Base-by-base conservation (phyloP, 495 filamentous ascomycete genomes). In the Aspergillus leporis region DNA sequence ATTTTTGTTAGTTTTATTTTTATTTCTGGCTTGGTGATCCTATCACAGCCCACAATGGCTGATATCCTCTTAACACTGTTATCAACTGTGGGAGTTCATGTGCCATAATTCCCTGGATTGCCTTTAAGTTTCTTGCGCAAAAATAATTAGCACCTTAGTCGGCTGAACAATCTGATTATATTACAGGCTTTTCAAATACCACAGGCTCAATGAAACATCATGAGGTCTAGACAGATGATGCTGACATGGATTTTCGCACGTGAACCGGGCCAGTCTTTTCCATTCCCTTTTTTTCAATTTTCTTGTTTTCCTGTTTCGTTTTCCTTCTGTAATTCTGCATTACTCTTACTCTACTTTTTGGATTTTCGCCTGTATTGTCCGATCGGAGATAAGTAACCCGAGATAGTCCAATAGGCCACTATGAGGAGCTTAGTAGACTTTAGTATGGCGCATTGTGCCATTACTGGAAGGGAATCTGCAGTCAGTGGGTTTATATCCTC, bases 161-260 rank as follows among this genome's bases (percentile, higher is more conserved):
- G 12, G 19, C 19, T 9, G 43, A 14, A 47, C 7, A 22, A 47
- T 47, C 23, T 55, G 30, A 47, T 55, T 45, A 19, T 41, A 40
- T 54, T 19, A 21, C 16, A 47, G 13, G 46, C 31, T 5, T 41
- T 41, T n/a, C 14, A 41, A 55, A 50, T 50, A 51, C 55, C 21
- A 28, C 51, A 41, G 13, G 16, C 14, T 41, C 38, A 41, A 36
- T 36, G 9, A 23, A 28, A 28, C 40, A 64, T 58, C 53, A 60
- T 60, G 61, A 60, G 58, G 61, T 55, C 61, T 54, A 64, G 61
- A 60, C 45, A 49, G 53, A 59, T 60, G 61, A 60, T 64, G 40
- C 56, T 32, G 23, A 51, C 56, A 49, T 32, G 32, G 54, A 31
- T 48, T 5, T 31, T 36, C 51, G n/a, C 53, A 60, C 43, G 51